Evolutionary conservation across 2,329 filamentous ascomycete genomes (phyloP).

Genomic region (Alternaria gaisen): DNA sequence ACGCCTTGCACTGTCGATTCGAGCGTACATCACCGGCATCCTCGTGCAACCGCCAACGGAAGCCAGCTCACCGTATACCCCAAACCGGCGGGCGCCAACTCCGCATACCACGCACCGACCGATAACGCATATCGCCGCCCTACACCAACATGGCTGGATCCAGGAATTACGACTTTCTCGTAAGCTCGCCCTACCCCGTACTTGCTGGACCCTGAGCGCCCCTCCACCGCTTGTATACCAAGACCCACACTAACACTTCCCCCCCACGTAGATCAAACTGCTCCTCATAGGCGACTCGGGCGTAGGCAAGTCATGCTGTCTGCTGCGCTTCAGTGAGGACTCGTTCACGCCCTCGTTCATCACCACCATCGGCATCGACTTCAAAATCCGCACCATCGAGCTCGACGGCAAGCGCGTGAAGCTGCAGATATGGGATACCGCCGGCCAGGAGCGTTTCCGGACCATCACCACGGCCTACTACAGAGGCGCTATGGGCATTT

Average conservation of each 20-base stretch:
- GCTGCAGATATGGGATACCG: slow-evolving; percentile 99
- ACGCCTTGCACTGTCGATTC: not conserved
- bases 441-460: slow-evolving; percentile 96
- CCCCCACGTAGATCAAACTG: slow-evolving; percentile 80
- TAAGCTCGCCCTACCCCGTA: slow-evolving; percentile 60
- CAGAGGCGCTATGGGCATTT: slow-evolving; percentile 95
- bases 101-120: slow-evolving; percentile 28
- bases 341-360: slow-evolving; percentile 98
- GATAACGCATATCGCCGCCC: slow-evolving; percentile 22
- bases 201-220: slow-evolving; percentile 12
- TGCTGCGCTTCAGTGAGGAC: slow-evolving; percentile 96
- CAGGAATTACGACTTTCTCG: slow-evolving; percentile 99
- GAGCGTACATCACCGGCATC: slow-evolving; percentile 1
- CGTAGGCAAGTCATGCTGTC: slow-evolving; percentile 96
- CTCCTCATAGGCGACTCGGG: slow-evolving; percentile 96
- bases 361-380: slow-evolving; percentile 99
- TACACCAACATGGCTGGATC: slow-evolving; percentile 81
- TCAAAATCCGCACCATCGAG: slow-evolving; percentile 99
- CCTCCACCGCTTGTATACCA: slow-evolving; percentile 13
- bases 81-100: slow-evolving; percentile 35
- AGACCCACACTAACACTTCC: slow-evolving; percentile 24
- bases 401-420: slow-evolving; percentile 98
- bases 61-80: slow-evolving; percentile 21
- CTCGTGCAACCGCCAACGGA: not conserved
- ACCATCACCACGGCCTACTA: slow-evolving; percentile 99